Evolutionary conservation across 257 asterid genomes (phyloP).

Genomic region (Solanum chilense): DNA sequence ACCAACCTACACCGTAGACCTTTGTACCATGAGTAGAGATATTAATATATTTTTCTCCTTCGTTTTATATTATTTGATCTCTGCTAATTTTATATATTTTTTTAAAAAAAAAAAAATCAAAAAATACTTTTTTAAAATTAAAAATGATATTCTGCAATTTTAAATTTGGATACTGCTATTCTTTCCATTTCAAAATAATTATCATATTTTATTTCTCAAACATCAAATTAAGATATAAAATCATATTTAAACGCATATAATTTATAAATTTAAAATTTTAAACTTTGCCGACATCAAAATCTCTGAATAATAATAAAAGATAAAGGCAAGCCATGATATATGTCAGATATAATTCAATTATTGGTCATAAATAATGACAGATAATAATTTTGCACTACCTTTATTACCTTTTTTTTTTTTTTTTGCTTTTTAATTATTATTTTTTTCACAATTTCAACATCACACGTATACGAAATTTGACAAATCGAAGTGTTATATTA

Average conservation of each 20-base stretch:
- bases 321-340: neutral
- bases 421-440: neutral
- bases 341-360: neutral
- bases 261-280: neutral
- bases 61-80: too few species aligned
- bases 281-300: neutral
- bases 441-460: neutral
- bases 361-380: neutral
- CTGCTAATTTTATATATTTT: too few species aligned
- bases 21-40: neutral
- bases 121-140: too few species aligned
- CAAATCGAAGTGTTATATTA: neutral
- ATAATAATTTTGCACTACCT: neutral
- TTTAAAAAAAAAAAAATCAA: too few species aligned
- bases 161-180: too few species aligned
- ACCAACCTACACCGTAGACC: neutral
- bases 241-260: too few species aligned
- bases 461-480: neutral
- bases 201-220: neutral
- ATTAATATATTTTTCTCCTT: accelerated
- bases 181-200: accelerated
- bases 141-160: too few species aligned
- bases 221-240: too few species aligned
- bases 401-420: neutral
- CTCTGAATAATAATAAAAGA: neutral